Conservation (phyloP, 2,329 filamentous ascomycete species). For the Graphiopsis chlorocephala region DNA sequence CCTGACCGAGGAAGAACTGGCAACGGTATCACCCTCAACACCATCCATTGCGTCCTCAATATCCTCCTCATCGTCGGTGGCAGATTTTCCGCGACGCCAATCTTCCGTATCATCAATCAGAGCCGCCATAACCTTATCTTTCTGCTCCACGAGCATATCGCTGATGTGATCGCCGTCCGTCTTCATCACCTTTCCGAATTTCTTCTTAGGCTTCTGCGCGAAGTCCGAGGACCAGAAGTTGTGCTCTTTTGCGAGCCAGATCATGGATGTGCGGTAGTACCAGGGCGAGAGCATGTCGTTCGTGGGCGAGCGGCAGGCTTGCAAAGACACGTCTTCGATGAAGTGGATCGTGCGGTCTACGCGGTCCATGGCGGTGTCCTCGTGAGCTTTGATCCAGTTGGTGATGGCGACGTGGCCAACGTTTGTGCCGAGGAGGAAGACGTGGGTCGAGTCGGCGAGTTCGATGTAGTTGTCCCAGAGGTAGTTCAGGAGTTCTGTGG, state of each 20-base stretch:
- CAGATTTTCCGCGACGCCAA: constrained; percentile 26
- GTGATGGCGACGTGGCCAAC: constrained; percentile 82
- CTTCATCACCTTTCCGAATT: constrained; percentile 54
- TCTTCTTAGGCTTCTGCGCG: constrained; percentile 53
- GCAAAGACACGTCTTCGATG: constrained; percentile 69
- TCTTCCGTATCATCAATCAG: constrained; percentile 44
- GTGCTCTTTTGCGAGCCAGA: constrained; percentile 75
- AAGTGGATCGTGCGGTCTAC: constrained; percentile 77
- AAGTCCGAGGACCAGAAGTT: constrained; percentile 68
- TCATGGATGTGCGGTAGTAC: constrained; percentile 78
- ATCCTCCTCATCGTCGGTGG: constrained; percentile 13
- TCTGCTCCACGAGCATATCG: constrained; percentile 57
- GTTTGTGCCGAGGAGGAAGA: constrained; percentile 87
- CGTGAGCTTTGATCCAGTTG: constrained; percentile 67
- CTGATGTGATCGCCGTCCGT: constrained; percentile 48
- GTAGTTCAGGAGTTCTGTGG: constrained; percentile 74
- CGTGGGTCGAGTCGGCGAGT: constrained; percentile 64
- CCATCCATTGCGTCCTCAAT: not conserved
- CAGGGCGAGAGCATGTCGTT: constrained; percentile 77
- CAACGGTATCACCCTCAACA: not conserved
- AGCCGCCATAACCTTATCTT: constrained; percentile 48
- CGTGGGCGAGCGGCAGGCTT: constrained; percentile 62
- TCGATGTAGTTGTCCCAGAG: constrained; percentile 98
- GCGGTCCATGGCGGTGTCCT: constrained; percentile 63
- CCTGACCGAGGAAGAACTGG: not conserved